Base-by-base conservation (phyloP, 177 flowering plant genomes). In the Vitis hybrid region DNA sequence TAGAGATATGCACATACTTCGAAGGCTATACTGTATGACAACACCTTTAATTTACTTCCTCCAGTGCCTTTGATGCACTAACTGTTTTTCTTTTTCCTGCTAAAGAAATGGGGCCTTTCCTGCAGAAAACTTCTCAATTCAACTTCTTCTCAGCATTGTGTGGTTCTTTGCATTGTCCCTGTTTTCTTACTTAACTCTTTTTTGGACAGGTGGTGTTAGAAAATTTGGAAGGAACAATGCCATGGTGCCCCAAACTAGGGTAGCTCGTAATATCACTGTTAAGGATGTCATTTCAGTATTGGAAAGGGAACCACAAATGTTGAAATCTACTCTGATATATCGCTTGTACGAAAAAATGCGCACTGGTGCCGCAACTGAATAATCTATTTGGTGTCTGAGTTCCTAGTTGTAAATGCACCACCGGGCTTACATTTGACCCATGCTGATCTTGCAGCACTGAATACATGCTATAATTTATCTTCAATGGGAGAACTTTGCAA, bases 291-390 rank as follows among this genome's bases (percentile, higher is more conserved):
- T 93, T 71, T 89, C 91, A 3, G 88, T 80, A 23, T 74, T 95
- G 64, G 95, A 89, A 72, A 92, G 97, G 72, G 98, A 93, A 76
- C 92, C 92, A 21, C 97, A 92, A 71, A 89, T 90, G 95, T 82
- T 90, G 0, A 92, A 76, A 65, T 91, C 99, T 1, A 77, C 84
- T n/a, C 73, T 92, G 57, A 61, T 93, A 1, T 88, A 90, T 67
- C 87, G 90, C 12, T 75, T 95, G 70, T 86, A 86, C 45, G 87
- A 90, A 66, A 85, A 64, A 71, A 57, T 77, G 59, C 71, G 49
- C 11, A 71, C 81, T 15, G 81, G 83, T 65, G 72, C 82, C 60
- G 48, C 71, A 3, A 57, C 76, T 15, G 86, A 79, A 52, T 72
- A 65, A 65, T 64, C 5, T 40, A 4, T 40, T 5, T 40, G 45